These are phyloP conservation scores for Macadamia tetraphylla DNA, from an alignment of 164 flowering plant species.

Conservation along the genomic window DNA sequence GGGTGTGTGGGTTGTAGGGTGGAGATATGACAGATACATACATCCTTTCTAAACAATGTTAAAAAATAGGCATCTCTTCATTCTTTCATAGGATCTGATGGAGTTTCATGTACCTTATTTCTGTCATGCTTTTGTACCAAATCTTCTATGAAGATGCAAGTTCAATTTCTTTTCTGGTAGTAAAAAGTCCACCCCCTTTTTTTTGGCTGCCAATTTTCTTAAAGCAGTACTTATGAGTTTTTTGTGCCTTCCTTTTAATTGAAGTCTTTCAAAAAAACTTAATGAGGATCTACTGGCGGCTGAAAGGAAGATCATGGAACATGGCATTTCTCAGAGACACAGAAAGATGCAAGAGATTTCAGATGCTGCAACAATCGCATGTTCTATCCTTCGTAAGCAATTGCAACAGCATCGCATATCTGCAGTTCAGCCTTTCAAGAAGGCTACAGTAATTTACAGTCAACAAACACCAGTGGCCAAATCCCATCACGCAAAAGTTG, in stretches of 20 bases:
- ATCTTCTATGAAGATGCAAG: too few relatives aligned
- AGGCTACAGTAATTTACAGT: slow-evolving; percentile 7
- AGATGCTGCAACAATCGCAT: slow-evolving; percentile 53
- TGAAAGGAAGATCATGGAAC: slow-evolving; percentile 44
- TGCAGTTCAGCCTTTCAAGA: slow-evolving; percentile 19
- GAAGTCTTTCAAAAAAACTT: slow-evolving; percentile 57
- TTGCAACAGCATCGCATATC: slow-evolving; percentile 43
- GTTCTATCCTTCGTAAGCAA: slow-evolving; percentile 61
- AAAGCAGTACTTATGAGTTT: too few relatives aligned
- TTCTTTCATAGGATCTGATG: too few relatives aligned
- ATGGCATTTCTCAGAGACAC: slow-evolving; percentile 31
- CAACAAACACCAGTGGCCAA: slow-evolving; percentile 9
- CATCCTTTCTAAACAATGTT: too few relatives aligned
- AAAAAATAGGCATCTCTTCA: too few relatives aligned
- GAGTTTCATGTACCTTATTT: too few relatives aligned
- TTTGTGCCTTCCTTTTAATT: slow-evolving; percentile 8
- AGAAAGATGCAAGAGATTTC: slow-evolving; percentile 49
- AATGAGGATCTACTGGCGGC: slow-evolving; percentile 43
- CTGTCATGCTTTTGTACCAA: too few relatives aligned
- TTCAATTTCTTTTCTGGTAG: too few relatives aligned
- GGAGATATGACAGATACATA: too few relatives aligned
- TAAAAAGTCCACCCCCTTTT: too few relatives aligned
- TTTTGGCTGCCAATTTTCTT: too few relatives aligned
- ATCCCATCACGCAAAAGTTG: slow-evolving; percentile 9
- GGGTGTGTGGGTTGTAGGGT: too few relatives aligned